Evolutionary conservation across 2,329 filamentous ascomycete genomes (phyloP).

Genomic region (Monosporascus sp.): DNA sequence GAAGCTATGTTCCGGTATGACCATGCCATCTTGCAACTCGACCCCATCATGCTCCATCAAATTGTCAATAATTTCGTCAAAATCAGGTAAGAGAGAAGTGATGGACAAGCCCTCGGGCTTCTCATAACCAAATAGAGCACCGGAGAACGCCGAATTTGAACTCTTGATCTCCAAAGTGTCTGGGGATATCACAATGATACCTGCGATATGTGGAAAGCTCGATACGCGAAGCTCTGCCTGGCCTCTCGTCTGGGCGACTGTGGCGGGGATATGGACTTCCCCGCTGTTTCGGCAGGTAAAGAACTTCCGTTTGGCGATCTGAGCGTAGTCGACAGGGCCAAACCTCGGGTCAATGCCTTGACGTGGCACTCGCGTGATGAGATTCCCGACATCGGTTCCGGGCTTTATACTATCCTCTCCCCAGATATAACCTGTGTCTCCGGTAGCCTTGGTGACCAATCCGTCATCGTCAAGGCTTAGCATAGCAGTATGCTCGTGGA

Average conservation of each 20-base stretch:
- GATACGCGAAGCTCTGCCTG: conserved; percentile 76
- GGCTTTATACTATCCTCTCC: conserved; percentile 62
- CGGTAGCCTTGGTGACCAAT: conserved; percentile 62
- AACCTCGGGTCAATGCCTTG: conserved; percentile 65
- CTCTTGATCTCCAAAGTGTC: conserved; percentile 75
- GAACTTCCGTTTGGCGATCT: conserved; percentile 66
- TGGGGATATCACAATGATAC: conserved; percentile 89
- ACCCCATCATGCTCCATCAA: conserved; percentile 84
- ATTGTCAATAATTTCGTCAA: conserved; percentile 76
- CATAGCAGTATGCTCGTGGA: conserved; percentile 85
- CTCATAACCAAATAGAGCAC: conserved; percentile 84
- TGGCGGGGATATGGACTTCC: conserved; percentile 77
- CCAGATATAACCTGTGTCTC: conserved; percentile 85
- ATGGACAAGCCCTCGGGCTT: conserved; percentile 77
- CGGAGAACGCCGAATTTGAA: conserved; percentile 91
- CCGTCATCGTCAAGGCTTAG: conserved; percentile 75
- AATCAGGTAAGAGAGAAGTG: conserved; percentile 76
- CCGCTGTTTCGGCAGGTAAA: conserved; percentile 80
- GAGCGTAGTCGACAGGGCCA: conserved; percentile 73
- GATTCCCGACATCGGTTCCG: conserved; percentile 69
- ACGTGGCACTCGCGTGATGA: conserved; percentile 79
- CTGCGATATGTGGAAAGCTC: conserved; percentile 94
- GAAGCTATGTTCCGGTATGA: conserved; percentile 94
- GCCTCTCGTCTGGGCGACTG: conserved; percentile 67
- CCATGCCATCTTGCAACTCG: conserved; percentile 83